Base-by-base conservation (phyloP, 2,329 filamentous ascomycete species). In the Didymella sp. region DNA sequence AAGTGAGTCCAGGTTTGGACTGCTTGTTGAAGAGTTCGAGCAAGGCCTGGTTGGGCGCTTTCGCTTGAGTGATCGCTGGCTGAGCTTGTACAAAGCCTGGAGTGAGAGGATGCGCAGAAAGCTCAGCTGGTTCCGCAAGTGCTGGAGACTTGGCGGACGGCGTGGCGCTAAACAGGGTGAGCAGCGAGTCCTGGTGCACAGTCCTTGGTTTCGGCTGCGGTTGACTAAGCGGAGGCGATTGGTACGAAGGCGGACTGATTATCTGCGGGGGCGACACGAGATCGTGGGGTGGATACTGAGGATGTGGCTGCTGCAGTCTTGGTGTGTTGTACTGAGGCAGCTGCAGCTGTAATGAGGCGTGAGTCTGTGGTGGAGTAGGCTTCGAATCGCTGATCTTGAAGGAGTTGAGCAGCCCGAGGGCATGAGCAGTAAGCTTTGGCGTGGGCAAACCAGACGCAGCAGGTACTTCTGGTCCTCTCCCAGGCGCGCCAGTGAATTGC, bases 391-490 rank as follows among this genome's bases (percentile, higher is more conserved):
- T 66, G 13, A 69, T 68, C 58, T 82, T 87, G 76, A 89, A 87
- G 1, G 83, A 79, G 63, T 82, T 84, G 45, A 89, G 74, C 30
- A 88, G 71, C n/a, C 80, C 79, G 56, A 84, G 77, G 1, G 84
- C 80, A 69, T 88, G 85, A 12, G 80, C 80, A 31, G 78, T 87
- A 28, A 88, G 79, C 59, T 82, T 84, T 6, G 85, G 84, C 35
- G 82, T 78, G 15, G 86, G 85, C 22, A 88, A 69, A 48, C 84
- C 83, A 63, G 85, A 72, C 5, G 85, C 83, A 30, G 83, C 79
- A 1, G 85, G 86, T 27, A 83, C 79, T 31, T 75, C 72, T 37
- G 80, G 77, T 15, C 51, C 51, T 48, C 66, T 47, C n/a, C 77
- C 77, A 53, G 77, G 76, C 47, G 67, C 74, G 49, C 56, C 73